A percentile compares a stretch with the other conserved stretches of the same genome.
Evolutionary conservation across 352 stramenopile genomes (phyloP).

Genomic region (Phytophthora melonis): DNA sequence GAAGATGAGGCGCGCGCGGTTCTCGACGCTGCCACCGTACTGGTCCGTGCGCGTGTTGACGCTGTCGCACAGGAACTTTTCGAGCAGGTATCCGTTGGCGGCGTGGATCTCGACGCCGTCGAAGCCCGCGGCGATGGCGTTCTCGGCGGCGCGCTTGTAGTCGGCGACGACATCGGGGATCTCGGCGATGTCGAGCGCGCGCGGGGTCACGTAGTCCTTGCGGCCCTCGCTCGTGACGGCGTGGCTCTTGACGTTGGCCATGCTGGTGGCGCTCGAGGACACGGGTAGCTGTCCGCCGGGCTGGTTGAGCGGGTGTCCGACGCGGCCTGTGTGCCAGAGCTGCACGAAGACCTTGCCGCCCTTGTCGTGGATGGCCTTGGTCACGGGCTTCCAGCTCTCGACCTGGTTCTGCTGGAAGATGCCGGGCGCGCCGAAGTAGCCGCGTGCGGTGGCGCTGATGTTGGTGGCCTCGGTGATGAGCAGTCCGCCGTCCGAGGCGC

Average conservation of each 20-base stretch:
- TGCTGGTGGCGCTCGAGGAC: conserved; percentile 47
- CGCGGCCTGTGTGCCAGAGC: conserved; percentile 88
- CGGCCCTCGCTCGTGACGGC: conserved; percentile 43
- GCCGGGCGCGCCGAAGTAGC: conserved; percentile 51
- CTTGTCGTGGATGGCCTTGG: conserved; percentile 72
- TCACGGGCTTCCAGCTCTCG: conserved; percentile 57
- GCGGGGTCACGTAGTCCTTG: conserved; percentile 26
- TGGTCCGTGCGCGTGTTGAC: background rate
- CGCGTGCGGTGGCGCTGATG: conserved; percentile 50
- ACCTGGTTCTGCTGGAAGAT: conserved; percentile 59
- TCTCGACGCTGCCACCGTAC: background rate
- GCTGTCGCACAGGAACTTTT: background rate
- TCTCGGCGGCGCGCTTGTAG: conserved; percentile 60
- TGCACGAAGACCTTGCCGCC: conserved; percentile 44
- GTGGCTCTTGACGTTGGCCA: conserved; percentile 79
- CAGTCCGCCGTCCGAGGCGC: conserved; percentile 57
- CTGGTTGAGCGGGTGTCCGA: conserved; percentile 70
- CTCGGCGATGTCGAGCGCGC: conserved; percentile 17
- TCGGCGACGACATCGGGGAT: conserved; percentile 36
- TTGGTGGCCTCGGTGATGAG: conserved; percentile 69
- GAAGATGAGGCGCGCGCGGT: background rate
- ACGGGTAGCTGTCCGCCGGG: conserved; percentile 55
- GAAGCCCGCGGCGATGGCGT: conserved; percentile 71
- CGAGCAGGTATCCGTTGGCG: conserved; percentile 89
- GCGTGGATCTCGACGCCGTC: conserved; percentile 64